Conservation (phyloP, 2,329 filamentous ascomycete species). For the Ramularia endophylla region DNA sequence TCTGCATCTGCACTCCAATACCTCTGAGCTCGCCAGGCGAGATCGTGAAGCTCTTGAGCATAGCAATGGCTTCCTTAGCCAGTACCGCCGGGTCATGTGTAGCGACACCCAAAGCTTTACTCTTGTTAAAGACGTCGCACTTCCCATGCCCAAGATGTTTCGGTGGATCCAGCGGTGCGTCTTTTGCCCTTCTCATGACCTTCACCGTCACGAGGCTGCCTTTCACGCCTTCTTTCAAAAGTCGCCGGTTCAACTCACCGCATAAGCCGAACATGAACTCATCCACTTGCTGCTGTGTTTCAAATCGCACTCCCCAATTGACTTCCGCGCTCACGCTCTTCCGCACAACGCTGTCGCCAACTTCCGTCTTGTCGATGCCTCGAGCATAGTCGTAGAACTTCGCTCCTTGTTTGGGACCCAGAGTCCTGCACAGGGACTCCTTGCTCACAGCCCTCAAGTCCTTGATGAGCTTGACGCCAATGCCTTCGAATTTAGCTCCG, state of each 20-base stretch:
- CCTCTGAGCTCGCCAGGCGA: constrained; percentile 90
- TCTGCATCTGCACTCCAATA: constrained; percentile 88
- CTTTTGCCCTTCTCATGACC: constrained; percentile 79
- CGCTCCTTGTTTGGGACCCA: constrained; percentile 90
- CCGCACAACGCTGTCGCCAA: constrained; percentile 76
- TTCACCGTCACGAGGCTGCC: constrained; percentile 89
- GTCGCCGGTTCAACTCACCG: constrained; percentile 72
- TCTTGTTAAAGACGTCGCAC: constrained; percentile 93
- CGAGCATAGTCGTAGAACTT: constrained; percentile 86
- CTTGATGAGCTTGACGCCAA: constrained; percentile 74
- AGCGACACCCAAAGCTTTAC: constrained; percentile 71
- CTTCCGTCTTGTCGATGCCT: constrained; percentile 78
- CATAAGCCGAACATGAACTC: constrained; percentile 84
- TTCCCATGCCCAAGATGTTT: constrained; percentile 95
- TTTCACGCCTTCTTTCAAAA: constrained; percentile 78
- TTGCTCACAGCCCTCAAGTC: constrained; percentile 73
- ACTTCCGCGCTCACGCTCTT: constrained; percentile 97
- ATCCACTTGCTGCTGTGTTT: constrained; percentile 85
- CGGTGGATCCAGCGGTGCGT: constrained; percentile 83
- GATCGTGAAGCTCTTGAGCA: constrained; percentile 75
- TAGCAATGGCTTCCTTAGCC: constrained; percentile 75
- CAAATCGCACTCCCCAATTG: constrained; percentile 96
- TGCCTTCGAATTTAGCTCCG: constrained; percentile 77
- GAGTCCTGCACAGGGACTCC: constrained; percentile 63
- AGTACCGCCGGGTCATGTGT: constrained; percentile 69